Evolutionary conservation across 2,329 filamentous ascomycete genomes (phyloP), one percentile per base, ranked within the genome.

Genomic region (Endoconidiophora laricicola): DNA sequence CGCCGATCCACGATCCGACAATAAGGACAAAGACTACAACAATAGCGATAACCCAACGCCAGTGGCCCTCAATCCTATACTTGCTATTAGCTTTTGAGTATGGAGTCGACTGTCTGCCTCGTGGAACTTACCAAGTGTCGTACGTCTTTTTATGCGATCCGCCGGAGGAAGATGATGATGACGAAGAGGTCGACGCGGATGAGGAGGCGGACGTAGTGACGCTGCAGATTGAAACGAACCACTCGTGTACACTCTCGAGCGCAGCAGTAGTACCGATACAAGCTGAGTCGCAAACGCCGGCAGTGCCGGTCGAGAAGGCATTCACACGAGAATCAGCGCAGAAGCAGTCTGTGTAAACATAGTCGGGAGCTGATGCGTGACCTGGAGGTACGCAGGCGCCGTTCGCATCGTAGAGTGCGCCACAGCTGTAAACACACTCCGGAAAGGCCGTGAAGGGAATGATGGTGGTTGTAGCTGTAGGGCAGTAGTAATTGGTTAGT

Each of bases 41-140:
- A 48, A 91, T 70, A 72, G 91, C 86, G 55, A 90, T 71, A 43
- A 93, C 76, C 85, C 85, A 94, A 67, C 79, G 73, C 69, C 76
- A 86, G 63, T 90, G 84, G 24, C 68, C 71, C 6, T 73, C 70
- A 46, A 84, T 65, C 82, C 83, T 86, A 54, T 20, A 10, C 10
- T 16, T 39, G 54, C 3, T n/a, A 10, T 16, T 23, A 33, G 29
- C 29, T 24, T 38, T 16, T 50, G 16, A 23, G 36, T 9, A 29
- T 16, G 6, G 37, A 36, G 22, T 14, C 6, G 12, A 33, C 29
- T 33, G 12, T 6, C 18, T 36, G 36, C 9, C 16, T n/a, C 16
- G 16, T n/a, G 6, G 14, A n/a, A 26, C 51, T 22, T 48, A 49
- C 44, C 53, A 52, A 41, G 46, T 45, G 7, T 38, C 49, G 42